Conservation (phyloP, 2,329 filamentous ascomycete species). For the Chrysosporium queenslandicum region DNA sequence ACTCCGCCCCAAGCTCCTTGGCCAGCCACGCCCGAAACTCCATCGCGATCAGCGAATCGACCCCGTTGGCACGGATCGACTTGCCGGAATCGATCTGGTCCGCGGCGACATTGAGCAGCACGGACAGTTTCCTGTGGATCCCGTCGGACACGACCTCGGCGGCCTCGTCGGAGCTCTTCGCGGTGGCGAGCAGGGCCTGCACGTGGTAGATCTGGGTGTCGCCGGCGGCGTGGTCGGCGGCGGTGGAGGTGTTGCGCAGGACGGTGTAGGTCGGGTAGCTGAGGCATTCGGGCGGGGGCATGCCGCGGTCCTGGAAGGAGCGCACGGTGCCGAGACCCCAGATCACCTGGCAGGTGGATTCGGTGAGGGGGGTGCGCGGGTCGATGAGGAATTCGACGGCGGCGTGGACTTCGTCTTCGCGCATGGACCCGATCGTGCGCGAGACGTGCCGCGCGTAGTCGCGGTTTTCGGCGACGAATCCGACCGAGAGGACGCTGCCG, state of each 20-base stretch:
- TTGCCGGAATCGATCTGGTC: constrained; percentile 15
- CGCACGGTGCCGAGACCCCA: constrained; percentile 18
- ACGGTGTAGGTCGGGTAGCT: constrained; percentile 22
- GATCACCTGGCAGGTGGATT: constrained; percentile 16
- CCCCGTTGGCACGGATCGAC: constrained; percentile 14
- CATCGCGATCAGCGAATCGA: constrained; percentile 18
- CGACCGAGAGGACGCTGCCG: constrained; percentile 27
- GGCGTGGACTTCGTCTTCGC: constrained; percentile 12
- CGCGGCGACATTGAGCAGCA: constrained; percentile 20
- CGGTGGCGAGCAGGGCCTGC: constrained; percentile 15
- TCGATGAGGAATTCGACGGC: constrained; percentile 19
- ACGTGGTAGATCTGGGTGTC: constrained; percentile 8
- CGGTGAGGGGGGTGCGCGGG: constrained; percentile 14
- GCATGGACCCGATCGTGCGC: constrained; percentile 5
- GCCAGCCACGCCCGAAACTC: constrained; percentile 18
- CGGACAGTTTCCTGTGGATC: constrained; percentile 18
- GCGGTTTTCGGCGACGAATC: constrained; percentile 22
- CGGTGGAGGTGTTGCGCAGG: constrained; percentile 1
- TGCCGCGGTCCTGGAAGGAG: constrained; percentile 16
- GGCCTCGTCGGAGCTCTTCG: constrained; percentile 17
- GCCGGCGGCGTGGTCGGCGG: constrained; percentile 11
- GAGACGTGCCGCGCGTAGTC: constrained; percentile 14
- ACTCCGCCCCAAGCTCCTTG: constrained; percentile 15
- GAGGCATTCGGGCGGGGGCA: constrained; percentile 19
- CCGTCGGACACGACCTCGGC: constrained; percentile 15